Percentiles rank a stretch among this genome's conserved stretches.
Conservation (phyloP, 1,284 basidiomycete species). For the Amylostereum areolatum region DNA sequence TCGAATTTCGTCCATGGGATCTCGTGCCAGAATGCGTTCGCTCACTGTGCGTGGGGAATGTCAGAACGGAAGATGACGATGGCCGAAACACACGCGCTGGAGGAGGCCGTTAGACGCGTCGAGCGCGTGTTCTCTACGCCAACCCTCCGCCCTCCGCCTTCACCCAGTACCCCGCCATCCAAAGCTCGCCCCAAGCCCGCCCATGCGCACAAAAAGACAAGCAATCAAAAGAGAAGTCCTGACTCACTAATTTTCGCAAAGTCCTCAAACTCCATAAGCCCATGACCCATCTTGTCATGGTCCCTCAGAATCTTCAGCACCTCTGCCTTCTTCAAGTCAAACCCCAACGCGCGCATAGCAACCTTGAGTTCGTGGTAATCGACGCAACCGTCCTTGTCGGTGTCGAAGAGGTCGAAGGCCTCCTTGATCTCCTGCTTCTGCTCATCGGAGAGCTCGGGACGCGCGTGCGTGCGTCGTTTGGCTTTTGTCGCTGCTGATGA, state of each 20-base stretch:
- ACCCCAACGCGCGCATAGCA: constrained; percentile 95
- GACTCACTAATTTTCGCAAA: constrained; percentile 95
- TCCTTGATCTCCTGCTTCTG: constrained; percentile 98
- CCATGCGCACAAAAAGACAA: too few species aligned
- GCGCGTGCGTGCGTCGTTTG: constrained; percentile 62
- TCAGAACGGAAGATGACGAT: neutral
- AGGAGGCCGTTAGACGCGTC: neutral
- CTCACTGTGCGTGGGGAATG: constrained; percentile 62
- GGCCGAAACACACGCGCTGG: neutral
- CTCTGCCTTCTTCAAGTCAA: constrained; percentile 97
- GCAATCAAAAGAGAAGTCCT: neutral
- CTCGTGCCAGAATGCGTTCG: constrained; percentile 86
- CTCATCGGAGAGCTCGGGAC: constrained; percentile 86
- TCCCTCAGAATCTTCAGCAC: constrained; percentile 93
- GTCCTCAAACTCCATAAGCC: constrained; percentile 92
- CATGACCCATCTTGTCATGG: constrained; percentile 84
- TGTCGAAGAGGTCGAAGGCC: constrained; percentile 98
- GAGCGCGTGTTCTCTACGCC: too few species aligned
- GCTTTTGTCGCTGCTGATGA: constrained; percentile 68
- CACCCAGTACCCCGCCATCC: too few species aligned
- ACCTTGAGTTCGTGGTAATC: constrained; percentile 99
- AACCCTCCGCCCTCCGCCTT: too few species aligned
- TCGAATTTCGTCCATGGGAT: constrained; percentile 94
- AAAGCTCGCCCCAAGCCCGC: too few species aligned
- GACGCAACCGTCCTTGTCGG: constrained; percentile 95